Conservation (phyloP, 345 rosid species). For the Anacardium occidentale region DNA sequence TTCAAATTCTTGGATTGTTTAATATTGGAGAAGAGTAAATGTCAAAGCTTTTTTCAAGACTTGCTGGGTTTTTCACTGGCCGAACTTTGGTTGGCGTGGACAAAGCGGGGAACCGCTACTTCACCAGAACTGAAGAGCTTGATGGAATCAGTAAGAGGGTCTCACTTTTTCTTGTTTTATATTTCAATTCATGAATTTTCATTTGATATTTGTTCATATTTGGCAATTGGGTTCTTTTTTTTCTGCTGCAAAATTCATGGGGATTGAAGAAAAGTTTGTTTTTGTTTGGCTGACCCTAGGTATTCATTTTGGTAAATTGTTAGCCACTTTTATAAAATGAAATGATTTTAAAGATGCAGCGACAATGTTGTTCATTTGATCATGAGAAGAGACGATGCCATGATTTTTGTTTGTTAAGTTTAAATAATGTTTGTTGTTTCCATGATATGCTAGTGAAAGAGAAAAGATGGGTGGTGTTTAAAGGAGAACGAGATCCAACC, state of each 20-base stretch:
- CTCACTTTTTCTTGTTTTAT: neutral
- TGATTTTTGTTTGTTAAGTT: neutral
- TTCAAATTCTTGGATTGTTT: neutral
- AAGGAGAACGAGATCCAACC: slow-evolving; percentile 86
- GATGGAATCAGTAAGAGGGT: slow-evolving; percentile 75
- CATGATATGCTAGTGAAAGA: slow-evolving; percentile 42
- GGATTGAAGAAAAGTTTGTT: neutral
- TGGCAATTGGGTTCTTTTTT: slow-evolving; percentile 6
- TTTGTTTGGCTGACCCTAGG: neutral
- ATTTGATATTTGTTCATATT: neutral
- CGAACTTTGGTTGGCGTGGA: slow-evolving; percentile 57
- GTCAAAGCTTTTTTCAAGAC: slow-evolving; percentile 70
- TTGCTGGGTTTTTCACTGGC: slow-evolving; percentile 62
- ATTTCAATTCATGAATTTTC: neutral
- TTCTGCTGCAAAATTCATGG: neutral
- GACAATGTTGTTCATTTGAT: neutral
- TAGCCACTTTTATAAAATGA: neutral
- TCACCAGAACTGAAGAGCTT: slow-evolving; percentile 70
- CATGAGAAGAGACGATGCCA: neutral
- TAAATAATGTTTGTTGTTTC: too few relatives aligned
- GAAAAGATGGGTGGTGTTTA: slow-evolving; percentile 86
- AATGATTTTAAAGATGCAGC: neutral
- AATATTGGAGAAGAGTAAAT: slow-evolving; percentile 31
- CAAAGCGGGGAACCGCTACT: slow-evolving; percentile 78
- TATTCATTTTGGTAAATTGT: neutral